These are phyloP conservation scores for Cladophialophora exuberans DNA, from an alignment of 2,329 filamentous ascomycete species.

Conservation along the genomic window DNA sequence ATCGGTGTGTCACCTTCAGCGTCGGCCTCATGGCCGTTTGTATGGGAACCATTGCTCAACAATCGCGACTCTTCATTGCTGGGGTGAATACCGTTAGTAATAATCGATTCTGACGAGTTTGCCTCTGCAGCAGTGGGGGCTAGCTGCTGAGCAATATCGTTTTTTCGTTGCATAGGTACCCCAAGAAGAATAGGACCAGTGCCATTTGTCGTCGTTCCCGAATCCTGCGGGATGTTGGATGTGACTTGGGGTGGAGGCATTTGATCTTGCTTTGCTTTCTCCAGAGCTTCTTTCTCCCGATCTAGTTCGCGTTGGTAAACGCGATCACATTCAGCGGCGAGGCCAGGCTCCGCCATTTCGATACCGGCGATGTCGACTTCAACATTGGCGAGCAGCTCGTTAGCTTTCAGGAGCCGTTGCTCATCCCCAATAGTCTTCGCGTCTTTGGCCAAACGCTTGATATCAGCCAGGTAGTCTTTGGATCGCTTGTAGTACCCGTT, in stretches of 20 bases:
- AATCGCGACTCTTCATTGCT: conserved; percentile 34
- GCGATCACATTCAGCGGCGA: conserved; percentile 75
- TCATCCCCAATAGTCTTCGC: conserved; percentile 80
- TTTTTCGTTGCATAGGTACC: conserved; percentile 62
- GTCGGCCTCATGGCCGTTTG: conserved; percentile 41
- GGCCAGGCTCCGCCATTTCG: conserved; percentile 64
- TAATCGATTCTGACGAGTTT: conserved; percentile 42
- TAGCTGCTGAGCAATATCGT: conserved; percentile 28
- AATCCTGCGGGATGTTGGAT: conserved; percentile 58
- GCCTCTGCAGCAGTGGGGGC: conserved; percentile 59
- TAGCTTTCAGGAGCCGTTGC: conserved; percentile 81
- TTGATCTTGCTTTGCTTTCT: conserved; percentile 53
- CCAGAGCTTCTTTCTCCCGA: conserved; percentile 66
- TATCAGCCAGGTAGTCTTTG: conserved; percentile 85
- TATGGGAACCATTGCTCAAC: conserved; percentile 46
- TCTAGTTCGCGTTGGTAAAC: conserved; percentile 75
- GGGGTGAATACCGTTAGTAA: conserved; percentile 43
- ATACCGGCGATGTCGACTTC: conserved; percentile 87
- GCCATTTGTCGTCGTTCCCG: conserved; percentile 42
- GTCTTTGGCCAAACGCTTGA: conserved; percentile 82
- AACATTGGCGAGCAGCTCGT: conserved; percentile 89
- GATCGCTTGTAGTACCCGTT: conserved; percentile 95
- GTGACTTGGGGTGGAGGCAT: conserved; percentile 53
- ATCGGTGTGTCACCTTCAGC: conserved; percentile 64
- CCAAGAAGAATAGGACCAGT: conserved; percentile 63